phyloP scores from a whole-genome alignment of 176 grass and related monocot species.

The Musa troglodytarum region DNA sequence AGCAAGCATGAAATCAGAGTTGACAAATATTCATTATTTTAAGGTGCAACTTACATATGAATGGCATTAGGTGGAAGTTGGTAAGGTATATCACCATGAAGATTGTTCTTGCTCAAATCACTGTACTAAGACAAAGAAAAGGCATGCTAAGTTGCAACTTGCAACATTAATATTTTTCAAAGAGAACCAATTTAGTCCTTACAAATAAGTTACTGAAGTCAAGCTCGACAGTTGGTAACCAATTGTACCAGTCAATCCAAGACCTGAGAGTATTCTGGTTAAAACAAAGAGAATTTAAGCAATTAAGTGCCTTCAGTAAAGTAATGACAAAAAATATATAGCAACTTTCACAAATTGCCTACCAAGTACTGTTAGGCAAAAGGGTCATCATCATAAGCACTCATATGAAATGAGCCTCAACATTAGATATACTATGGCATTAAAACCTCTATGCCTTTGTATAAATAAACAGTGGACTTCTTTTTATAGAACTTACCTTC shows the following conservation, averaged over 20 bases:
- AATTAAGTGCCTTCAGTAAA: constrained; percentile 9
- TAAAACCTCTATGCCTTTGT: not conserved
- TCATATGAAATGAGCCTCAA: not conserved
- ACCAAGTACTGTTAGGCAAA: not conserved
- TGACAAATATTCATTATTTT: not conserved
- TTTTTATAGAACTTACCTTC: not conserved
- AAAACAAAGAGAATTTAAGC: constrained; percentile 20
- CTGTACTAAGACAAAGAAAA: constrained; percentile 76
- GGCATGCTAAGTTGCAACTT: constrained; percentile 50
- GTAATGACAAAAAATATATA: not conserved
- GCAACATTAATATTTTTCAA: constrained; percentile 26
- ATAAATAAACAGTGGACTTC: not conserved
- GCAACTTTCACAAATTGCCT: not conserved
- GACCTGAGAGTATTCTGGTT: constrained; percentile 61
- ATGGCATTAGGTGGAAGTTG: constrained; percentile 82
- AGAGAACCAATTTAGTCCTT: constrained; percentile 41
- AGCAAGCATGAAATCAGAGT: not conserved
- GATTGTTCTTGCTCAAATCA: constrained; percentile 88
- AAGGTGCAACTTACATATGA: constrained; percentile 51
- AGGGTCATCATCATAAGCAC: not conserved
- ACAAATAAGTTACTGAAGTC: constrained; percentile 94
- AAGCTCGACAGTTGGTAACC: constrained; percentile 78
- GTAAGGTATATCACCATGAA: constrained; percentile 74
- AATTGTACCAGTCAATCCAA: constrained; percentile 52
- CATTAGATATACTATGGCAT: not conserved